Conservation (phyloP, 2,329 filamentous ascomycete genomes). For the Metarhizium guizhouense region DNA sequence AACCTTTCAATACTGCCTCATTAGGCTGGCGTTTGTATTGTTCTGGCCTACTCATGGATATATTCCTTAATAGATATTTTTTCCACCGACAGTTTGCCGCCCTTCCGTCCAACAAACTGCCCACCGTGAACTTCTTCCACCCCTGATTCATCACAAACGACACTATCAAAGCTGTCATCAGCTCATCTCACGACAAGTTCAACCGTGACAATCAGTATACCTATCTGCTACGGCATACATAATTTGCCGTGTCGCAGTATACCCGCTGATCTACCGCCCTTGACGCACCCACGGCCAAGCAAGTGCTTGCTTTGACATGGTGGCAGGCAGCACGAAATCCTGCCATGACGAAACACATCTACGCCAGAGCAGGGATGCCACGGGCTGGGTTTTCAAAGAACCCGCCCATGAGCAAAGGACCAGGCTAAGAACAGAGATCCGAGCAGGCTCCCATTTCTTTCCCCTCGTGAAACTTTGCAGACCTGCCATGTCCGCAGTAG, state of each 20-base stretch:
- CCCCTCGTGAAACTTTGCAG: neutral
- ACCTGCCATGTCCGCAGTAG: conserved; percentile 10
- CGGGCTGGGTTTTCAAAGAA: neutral
- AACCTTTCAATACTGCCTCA: neutral
- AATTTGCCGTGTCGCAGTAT: neutral
- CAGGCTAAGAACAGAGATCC: conserved; percentile 41
- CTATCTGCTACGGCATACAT: neutral
- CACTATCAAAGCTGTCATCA: too few relatives aligned
- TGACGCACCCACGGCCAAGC: neutral
- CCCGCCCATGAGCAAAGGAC: conserved; percentile 1
- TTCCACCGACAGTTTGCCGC: too few relatives aligned
- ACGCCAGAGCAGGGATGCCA: conserved; percentile 1
- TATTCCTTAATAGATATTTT: neutral
- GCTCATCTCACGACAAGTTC: too few relatives aligned
- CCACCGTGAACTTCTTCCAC: neutral
- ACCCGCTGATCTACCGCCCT: neutral
- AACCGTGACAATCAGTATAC: neutral
- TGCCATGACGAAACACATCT: conserved; percentile 6
- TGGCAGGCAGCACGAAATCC: neutral
- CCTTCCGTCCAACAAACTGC: too few relatives aligned
- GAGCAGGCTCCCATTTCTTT: conserved; percentile 25
- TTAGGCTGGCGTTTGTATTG: neutral
- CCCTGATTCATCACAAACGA: neutral
- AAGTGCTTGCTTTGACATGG: neutral
- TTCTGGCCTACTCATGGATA: too few relatives aligned